Base-by-base conservation (phyloP, 148 eudicot species). In the Silene conica region DNA sequence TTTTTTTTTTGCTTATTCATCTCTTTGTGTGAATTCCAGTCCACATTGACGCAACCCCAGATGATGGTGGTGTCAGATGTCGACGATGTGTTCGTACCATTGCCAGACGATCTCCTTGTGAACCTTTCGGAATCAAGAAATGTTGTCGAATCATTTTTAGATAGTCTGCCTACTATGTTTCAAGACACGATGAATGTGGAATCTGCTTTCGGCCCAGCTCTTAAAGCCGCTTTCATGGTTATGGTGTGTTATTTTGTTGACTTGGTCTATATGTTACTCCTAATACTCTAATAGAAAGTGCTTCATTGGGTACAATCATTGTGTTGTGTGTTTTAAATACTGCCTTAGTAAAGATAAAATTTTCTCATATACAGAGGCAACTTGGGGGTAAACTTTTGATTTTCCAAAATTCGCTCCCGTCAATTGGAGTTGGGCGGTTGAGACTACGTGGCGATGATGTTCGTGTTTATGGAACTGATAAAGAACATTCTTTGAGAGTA, bases 151-250 rank as follows among this genome's bases (percentile, higher is more conserved):
- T 84, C 97, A 72, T 90, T 92, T 81, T 76, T 95, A 66, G 97
- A 95, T 86, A 95, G 97, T 76, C 80, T 95, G 63, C 93, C 96
- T 46, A 74, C 96, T 73, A 90, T 95, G 94, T 95, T 95, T 82
- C 90, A 86, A 82, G 94, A 82, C 77, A 95, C 84, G 55, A 72
- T 82, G 79, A 90, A 92, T 81, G 89, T 90, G 43, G 99, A 95
- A 85, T 95, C 99, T 76, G 97, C 99, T 65, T 95, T 95, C 83
- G 99, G 99, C 76, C 99, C 99, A 64, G 97, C 97, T 84, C 92
- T 95, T 74, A 95, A 86, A 83, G 92, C 99, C 50, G 91, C 92
- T 66, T 86, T 77, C 81, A 87, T 90, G 96, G 88, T 95, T 77
- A 90, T 95, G 99, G 99, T 95, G 65, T 68, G 91, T 78, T 71